Evolutionary conservation across 2,329 filamentous ascomycete genomes (phyloP), one percentile per base, ranked within the genome.

Genomic region (Colletotrichum euphorbiae): DNA sequence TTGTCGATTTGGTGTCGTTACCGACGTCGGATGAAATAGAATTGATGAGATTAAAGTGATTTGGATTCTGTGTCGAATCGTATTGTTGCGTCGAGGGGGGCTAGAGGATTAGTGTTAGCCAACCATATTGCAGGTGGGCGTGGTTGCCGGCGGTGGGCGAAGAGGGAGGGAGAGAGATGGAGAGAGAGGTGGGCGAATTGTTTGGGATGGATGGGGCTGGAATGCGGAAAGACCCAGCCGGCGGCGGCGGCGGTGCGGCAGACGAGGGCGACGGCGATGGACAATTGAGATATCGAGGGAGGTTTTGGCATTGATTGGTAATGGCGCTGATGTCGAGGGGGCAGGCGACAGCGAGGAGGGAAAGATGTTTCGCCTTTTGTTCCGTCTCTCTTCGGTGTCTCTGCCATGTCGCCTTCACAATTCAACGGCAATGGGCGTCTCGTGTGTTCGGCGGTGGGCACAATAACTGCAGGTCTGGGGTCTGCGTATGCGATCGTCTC

Each of bases 1-100:
- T 86, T 94, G 91, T 80, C 85, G 82, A 81, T 75, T 69, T 73
- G 42, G 31, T 64, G 62, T 71, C 52, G 50, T 64, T 69, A 17
- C 62, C 61, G 51, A 59, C 62, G 46, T 48, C 57, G 31, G 64
- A 64, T 54, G 52, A 40, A 51, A 52, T 56, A 52, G 31, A 59
- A 54, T 48, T 54, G 65, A 48, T 59, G 54, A 33, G 65, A 65
- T 64, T 59, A 65, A 59, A 65, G 65, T 43, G 55, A 68, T 38
- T 28, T 60, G 62, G 48, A 38, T 65, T 65, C 52, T 6, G 15
- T 5, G 38, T 40, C 19, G 54, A 65, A 59, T 59, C 42, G 61
- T 36, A 19, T 31, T 56, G 40, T 11, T 65, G 61, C 54, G 61
- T 68, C 43, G 65, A 8, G 17, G 38, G 40, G 43, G 54, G 61